phyloP scores from a whole-genome alignment of 768 basidiomycete species.

The Agrocybe chaxingu region DNA sequence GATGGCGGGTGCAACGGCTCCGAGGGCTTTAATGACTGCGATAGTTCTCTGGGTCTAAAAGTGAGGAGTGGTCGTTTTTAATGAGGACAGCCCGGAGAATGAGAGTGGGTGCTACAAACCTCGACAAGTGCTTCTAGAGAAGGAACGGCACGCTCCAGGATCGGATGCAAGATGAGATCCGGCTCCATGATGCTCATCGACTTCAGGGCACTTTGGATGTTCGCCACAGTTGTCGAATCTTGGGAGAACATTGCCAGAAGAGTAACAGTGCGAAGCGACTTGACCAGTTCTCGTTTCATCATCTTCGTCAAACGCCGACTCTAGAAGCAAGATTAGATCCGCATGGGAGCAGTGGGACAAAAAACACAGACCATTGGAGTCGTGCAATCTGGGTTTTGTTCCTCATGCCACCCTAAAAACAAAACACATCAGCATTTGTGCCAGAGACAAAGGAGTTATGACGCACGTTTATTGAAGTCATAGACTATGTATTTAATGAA shows the following conservation, averaged over 20 bases:
- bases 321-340: slow-evolving; percentile 24
- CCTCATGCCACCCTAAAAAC: slow-evolving; percentile 70
- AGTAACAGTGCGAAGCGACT: slow-evolving; percentile 75
- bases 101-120: slow-evolving; percentile 33
- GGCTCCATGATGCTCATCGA: slow-evolving; percentile 84
- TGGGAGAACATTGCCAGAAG: slow-evolving; percentile 91
- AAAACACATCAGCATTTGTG: slow-evolving; percentile 2
- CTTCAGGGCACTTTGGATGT: slow-evolving; percentile 79
- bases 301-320: slow-evolving; percentile 71
- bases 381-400: slow-evolving; percentile 74
- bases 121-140: slow-evolving; percentile 88
- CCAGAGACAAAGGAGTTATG: neutral
- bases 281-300: slow-evolving; percentile 85
- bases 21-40: slow-evolving; percentile 81
- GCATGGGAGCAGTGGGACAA: neutral
- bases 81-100: neutral
- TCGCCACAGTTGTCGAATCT: slow-evolving; percentile 67
- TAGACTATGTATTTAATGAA: slow-evolving; percentile 84
- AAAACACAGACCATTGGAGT: slow-evolving; percentile 54
- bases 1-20: slow-evolving; percentile 76
- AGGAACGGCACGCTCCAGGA: slow-evolving; percentile 81
- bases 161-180: slow-evolving; percentile 75
- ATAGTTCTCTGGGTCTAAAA: slow-evolving; percentile 77
- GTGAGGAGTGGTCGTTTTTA: slow-evolving; percentile 5
- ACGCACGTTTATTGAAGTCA: slow-evolving; percentile 78